phyloP scores from a whole-genome alignment of 495 filamentous ascomycete genomes.

The Amniculicola lignicola region DNA sequence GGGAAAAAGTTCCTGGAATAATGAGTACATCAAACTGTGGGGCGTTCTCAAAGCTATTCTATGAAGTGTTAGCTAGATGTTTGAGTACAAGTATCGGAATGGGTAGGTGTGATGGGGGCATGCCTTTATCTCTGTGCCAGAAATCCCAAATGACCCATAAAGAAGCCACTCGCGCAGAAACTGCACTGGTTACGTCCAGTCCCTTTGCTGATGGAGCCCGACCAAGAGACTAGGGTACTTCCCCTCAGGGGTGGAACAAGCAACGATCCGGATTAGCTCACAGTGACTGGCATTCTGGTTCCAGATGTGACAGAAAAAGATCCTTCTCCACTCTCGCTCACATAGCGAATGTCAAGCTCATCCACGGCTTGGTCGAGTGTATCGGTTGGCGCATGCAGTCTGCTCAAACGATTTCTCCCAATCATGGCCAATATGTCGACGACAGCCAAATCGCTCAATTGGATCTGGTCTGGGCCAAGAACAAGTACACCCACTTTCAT shows the following conservation, averaged over 20 bases:
- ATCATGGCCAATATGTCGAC: slow-evolving; percentile 28
- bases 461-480: slow-evolving; percentile 18
- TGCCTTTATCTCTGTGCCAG: slow-evolving; percentile 24
- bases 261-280: slow-evolving; percentile 13
- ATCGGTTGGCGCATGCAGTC: slow-evolving; percentile 5
- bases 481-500: slow-evolving; percentile 26
- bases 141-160: not conserved
- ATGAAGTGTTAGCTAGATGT: not conserved
- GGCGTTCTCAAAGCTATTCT: slow-evolving; percentile 23
- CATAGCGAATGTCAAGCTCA: slow-evolving; percentile 28
- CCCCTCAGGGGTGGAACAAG: slow-evolving; percentile 1
- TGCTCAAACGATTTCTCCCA: slow-evolving; percentile 11
- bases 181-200: not conserved
- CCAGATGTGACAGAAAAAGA: slow-evolving; percentile 24
- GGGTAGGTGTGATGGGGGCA: slow-evolving; percentile 1
- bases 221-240: not conserved
- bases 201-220: not conserved
- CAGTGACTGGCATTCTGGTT: slow-evolving; percentile 28
- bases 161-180: slow-evolving; percentile 1
- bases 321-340: slow-evolving; percentile 31
- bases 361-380: slow-evolving; percentile 22
- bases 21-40: slow-evolving; percentile 24
- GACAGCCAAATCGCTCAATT: slow-evolving; percentile 24
- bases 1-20: slow-evolving; percentile 24
- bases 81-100: not conserved